These are phyloP conservation scores for Hyaloperonospora brassicae DNA, from an alignment of 352 stramenopile genomes.

Conservation along the genomic window DNA sequence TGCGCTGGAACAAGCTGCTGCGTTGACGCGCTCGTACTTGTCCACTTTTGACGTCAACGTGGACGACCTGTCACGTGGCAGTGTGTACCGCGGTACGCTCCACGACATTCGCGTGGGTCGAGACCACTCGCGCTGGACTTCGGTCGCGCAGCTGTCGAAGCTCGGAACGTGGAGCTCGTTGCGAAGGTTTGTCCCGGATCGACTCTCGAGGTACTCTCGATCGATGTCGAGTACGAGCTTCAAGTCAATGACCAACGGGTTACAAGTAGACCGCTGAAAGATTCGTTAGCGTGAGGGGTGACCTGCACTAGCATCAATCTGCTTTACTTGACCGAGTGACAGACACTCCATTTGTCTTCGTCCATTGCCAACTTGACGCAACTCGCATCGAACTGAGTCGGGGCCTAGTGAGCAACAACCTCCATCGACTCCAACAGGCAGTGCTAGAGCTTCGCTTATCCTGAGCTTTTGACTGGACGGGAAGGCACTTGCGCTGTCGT, in stretches of 20 bases:
- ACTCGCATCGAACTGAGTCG: too few relatives aligned
- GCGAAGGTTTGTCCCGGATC: slow-evolving; percentile 22
- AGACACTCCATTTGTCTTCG: too few relatives aligned
- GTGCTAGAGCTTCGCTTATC: background rate
- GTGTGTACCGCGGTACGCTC: slow-evolving; percentile 55
- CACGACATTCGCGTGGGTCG: slow-evolving; percentile 35
- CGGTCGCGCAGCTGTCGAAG: slow-evolving; percentile 32
- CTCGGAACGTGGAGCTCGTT: slow-evolving; percentile 31
- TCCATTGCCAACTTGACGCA: too few relatives aligned
- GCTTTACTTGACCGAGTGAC: too few relatives aligned
- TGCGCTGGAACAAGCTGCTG: slow-evolving; percentile 45
- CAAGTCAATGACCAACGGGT: slow-evolving; percentile 1
- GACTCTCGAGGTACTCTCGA: slow-evolving; percentile 24
- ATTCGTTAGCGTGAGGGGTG: too few relatives aligned
- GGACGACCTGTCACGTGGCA: slow-evolving; percentile 47
- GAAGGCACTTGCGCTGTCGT: background rate
- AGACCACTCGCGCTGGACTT: slow-evolving; percentile 16
- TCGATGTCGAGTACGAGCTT: slow-evolving; percentile 1
- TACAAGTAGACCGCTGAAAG: too few relatives aligned
- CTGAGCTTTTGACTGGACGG: background rate
- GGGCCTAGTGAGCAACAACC: too few relatives aligned
- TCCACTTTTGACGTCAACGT: slow-evolving; percentile 54
- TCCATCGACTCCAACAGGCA: too few relatives aligned
- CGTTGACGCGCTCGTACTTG: slow-evolving; percentile 58
- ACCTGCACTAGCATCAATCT: too few relatives aligned